phyloP scores from a whole-genome alignment of 371 early-diverging fungal genomes.

The Circinella umbellata region DNA sequence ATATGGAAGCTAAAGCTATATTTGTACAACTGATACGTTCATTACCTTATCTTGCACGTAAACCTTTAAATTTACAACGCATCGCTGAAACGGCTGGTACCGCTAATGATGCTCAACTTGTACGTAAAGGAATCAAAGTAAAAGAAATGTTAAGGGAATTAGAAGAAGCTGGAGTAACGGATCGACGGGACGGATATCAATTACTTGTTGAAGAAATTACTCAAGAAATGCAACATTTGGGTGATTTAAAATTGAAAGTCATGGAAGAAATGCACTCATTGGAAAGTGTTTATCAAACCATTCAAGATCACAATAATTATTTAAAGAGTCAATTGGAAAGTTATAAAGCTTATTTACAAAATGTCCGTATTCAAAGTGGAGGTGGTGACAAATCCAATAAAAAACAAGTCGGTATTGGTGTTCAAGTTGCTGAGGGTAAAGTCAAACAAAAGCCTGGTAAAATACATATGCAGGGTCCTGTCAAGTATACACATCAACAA shows the following conservation, averaged over 20 bases:
- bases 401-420: constrained; percentile 50
- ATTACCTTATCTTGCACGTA: constrained; percentile 57
- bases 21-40: constrained; percentile 92
- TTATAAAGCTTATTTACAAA: constrained; percentile 94
- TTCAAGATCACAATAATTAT: constrained; percentile 93
- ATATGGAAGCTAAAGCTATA: constrained; percentile 93
- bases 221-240: constrained; percentile 87
- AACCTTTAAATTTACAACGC: constrained; percentile 63
- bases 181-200: constrained; percentile 73
- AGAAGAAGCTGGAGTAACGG: constrained; percentile 78
- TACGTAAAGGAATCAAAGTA: constrained; percentile 91
- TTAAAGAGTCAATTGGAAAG: constrained; percentile 87
- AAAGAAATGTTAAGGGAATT: constrained; percentile 90
- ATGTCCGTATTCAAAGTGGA: constrained; percentile 86
- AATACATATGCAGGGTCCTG: constrained; percentile 56
- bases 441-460: constrained; percentile 34
- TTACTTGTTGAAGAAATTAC: constrained; percentile 88
- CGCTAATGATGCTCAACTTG: constrained; percentile 82
- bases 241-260: constrained; percentile 86
- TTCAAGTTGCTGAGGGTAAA: constrained; percentile 45
- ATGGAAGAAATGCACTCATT: constrained; percentile 78
- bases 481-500: constrained; percentile 83
- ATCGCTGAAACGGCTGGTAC: constrained; percentile 89
- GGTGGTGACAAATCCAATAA: constrained; percentile 46
- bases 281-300: constrained; percentile 88